A percentile compares a stretch with the other conserved stretches of the same genome.
These are phyloP conservation scores for Pichia occidentalis DNA, from an alignment of 805 yeast genomes.

Conservation along the genomic window DNA sequence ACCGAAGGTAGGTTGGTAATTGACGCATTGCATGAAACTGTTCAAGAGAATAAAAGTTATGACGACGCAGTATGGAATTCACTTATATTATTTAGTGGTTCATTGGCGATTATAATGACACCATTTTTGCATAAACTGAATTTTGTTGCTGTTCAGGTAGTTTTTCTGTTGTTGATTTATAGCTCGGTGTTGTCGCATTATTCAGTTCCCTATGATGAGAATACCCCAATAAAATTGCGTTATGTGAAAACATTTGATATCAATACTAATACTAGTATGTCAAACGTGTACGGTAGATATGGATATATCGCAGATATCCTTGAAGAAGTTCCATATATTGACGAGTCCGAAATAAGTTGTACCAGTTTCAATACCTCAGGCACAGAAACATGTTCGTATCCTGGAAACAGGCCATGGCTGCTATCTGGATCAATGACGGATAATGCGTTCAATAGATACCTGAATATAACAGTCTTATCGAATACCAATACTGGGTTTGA, in stretches of 20 bases:
- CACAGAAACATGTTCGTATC: constrained; percentile 46
- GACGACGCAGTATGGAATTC: constrained; percentile 34
- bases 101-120: constrained; percentile 44
- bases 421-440: constrained; percentile 32
- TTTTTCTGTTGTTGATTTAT: constrained; percentile 33
- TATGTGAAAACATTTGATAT: constrained; percentile 59
- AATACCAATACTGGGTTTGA: constrained; percentile 34
- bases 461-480: constrained; percentile 44
- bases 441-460: constrained; percentile 35
- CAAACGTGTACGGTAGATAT: constrained; percentile 35
- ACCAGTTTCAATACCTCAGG: constrained; percentile 34
- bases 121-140: constrained; percentile 70
- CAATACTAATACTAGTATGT: constrained; percentile 16
- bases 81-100: constrained; percentile 30
- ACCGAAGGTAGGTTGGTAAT: constrained; percentile 49
- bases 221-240: constrained; percentile 64
- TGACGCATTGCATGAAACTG: constrained; percentile 62
- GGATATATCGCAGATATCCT: constrained; percentile 44
- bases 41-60: constrained; percentile 53
- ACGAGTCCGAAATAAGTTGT: constrained; percentile 25
- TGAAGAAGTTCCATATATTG: constrained; percentile 56
- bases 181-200: constrained; percentile 35
- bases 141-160: constrained; percentile 39
- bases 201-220: constrained; percentile 51
- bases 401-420: constrained; percentile 43